Percentiles rank a stretch among this genome's conserved stretches.
Evolutionary conservation across 805 yeast genomes (phyloP).

Genomic region (Scheffersomyces stipitis): DNA sequence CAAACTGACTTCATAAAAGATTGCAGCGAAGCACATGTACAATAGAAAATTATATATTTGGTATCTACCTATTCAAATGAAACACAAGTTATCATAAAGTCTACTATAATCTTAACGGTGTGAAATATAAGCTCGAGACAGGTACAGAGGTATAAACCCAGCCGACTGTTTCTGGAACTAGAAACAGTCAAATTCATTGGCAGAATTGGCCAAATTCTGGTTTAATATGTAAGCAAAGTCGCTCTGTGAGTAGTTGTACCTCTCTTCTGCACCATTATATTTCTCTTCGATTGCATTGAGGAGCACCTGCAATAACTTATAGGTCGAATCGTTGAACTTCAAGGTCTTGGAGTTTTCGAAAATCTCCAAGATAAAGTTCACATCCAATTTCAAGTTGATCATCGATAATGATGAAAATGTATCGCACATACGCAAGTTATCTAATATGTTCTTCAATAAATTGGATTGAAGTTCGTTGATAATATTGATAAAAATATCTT

Average conservation of each 20-base stretch:
- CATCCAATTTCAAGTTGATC: conserved; percentile 35
- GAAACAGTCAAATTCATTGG: conserved; percentile 36
- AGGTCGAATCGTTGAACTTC: conserved; percentile 31
- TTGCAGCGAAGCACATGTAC: too few species aligned
- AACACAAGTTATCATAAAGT: too few species aligned
- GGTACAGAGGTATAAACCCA: too few species aligned
- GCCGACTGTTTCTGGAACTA: too few species aligned
- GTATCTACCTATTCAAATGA: too few species aligned
- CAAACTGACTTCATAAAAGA: too few species aligned
- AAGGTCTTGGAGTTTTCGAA: conserved; percentile 36
- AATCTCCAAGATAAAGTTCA: conserved; percentile 37
- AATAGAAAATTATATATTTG: too few species aligned
- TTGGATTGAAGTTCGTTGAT: conserved; percentile 39
- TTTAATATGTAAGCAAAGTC: conserved; percentile 30
- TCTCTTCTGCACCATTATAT: conserved; percentile 10
- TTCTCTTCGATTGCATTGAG: conserved; percentile 11
- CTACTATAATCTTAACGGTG: too few species aligned
- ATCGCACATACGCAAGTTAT: conserved; percentile 24
- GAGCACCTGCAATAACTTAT: conserved; percentile 11
- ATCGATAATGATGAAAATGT: conserved; percentile 12
- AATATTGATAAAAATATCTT: conserved; percentile 33
- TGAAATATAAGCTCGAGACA: too few species aligned
- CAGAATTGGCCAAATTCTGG: conserved; percentile 25
- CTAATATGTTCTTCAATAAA: conserved; percentile 33
- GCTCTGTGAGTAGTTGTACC: conserved; percentile 17